These are phyloP conservation scores for Posidonia australis DNA, from an alignment of 106 monocot genomes.

Conservation along the genomic window DNA sequence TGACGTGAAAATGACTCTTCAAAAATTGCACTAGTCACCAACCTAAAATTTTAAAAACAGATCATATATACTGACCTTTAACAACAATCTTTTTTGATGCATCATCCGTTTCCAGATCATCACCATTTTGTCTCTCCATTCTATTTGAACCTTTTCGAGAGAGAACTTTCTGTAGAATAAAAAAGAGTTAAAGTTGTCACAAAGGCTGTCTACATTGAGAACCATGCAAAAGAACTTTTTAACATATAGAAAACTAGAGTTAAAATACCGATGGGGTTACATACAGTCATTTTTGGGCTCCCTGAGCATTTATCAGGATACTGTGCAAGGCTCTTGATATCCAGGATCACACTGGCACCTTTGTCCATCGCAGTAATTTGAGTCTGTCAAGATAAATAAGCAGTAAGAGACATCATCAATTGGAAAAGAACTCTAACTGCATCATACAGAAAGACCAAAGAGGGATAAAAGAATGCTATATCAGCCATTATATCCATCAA, in stretches of 20 bases:
- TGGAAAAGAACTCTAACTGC: not conserved
- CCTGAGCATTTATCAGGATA: conserved; percentile 52
- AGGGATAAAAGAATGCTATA: too few relatives aligned
- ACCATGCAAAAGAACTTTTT: not conserved
- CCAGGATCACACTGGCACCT: conserved; percentile 43
- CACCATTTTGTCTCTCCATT: conserved; percentile 44
- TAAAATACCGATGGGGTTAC: not conserved
- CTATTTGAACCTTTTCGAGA: conserved; percentile 69
- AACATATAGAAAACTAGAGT: not conserved
- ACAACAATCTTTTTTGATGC: conserved; percentile 48
- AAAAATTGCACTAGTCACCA: not conserved
- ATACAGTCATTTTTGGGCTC: conserved; percentile 44
- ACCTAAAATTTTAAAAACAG: not conserved
- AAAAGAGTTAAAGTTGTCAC: not conserved
- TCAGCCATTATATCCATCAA: too few relatives aligned
- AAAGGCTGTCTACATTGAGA: not conserved
- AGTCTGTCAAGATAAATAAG: conserved; percentile 15
- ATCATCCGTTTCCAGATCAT: conserved; percentile 53
- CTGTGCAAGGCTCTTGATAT: conserved; percentile 56
- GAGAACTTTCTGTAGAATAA: conserved; percentile 46
- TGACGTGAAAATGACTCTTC: not conserved
- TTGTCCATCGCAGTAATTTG: conserved; percentile 33
- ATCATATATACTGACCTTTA: conserved; percentile 39
- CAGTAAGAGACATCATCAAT: not conserved
- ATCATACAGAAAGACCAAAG: too few relatives aligned